These are phyloP conservation scores for Heimioporus sp. DNA, from an alignment of 768 basidiomycete genomes.

Conservation along the genomic window DNA sequence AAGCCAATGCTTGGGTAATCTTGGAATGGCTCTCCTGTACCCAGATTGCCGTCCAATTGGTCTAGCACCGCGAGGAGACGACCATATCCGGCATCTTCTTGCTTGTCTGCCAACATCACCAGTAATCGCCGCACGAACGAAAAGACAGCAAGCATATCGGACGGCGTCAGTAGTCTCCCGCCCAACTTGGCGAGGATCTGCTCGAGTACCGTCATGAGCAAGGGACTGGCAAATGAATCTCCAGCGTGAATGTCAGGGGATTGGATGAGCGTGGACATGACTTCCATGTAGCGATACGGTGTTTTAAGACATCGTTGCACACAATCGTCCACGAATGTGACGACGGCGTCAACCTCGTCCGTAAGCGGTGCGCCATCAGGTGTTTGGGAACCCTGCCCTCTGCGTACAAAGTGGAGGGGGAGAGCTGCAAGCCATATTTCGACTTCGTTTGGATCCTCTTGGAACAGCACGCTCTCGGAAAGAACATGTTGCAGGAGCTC, in stretches of 20 bases:
- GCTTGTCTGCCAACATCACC: slow-evolving; percentile 55
- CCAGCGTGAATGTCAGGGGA: slow-evolving; percentile 11
- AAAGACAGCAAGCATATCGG: slow-evolving; percentile 61
- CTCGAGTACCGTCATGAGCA: slow-evolving; percentile 79
- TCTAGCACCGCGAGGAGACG: slow-evolving; percentile 30
- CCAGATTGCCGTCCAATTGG: slow-evolving; percentile 38
- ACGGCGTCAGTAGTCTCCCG: slow-evolving; percentile 51
- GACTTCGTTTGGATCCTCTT: slow-evolving; percentile 70
- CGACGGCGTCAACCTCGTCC: slow-evolving; percentile 55
- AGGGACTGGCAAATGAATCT: slow-evolving; percentile 58
- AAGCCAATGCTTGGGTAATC: slow-evolving; percentile 33
- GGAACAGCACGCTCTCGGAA: slow-evolving; percentile 72
- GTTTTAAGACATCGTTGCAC: slow-evolving; percentile 77
- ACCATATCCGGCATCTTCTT: slow-evolving; percentile 39
- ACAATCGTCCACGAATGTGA: slow-evolving; percentile 83
- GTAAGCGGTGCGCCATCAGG: slow-evolving; percentile 53
- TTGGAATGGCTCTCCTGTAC: slow-evolving; percentile 28
- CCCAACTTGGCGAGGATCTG: slow-evolving; percentile 68
- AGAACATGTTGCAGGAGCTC: slow-evolving; percentile 65
- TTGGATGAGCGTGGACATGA: slow-evolving; percentile 40
- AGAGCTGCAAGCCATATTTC: slow-evolving; percentile 71
- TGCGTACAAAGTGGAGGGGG: slow-evolving; percentile 40
- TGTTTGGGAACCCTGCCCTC: slow-evolving; percentile 36
- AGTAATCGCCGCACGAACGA: slow-evolving; percentile 65
- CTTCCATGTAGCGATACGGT: slow-evolving; percentile 85